Base-by-base conservation (phyloP, 306 rosid species). In the Fragaria nilgerrensis region DNA sequence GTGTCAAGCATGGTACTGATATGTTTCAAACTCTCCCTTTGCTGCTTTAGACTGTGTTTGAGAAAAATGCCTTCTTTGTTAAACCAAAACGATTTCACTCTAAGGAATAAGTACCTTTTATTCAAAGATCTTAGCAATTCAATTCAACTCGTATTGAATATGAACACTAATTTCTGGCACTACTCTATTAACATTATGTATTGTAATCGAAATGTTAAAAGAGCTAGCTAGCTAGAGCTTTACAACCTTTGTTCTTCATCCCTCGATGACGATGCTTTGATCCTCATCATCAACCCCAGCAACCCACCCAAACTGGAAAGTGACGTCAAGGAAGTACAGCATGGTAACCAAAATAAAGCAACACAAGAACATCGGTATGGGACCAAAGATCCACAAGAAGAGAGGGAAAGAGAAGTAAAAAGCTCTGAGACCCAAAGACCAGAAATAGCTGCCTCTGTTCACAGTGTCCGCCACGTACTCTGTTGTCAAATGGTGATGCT, bases 381-480 rank as follows among this genome's bases (percentile, higher is more conserved):
- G 93, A 1, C 99, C 99, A 72, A 95, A 90, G 59, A 92, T 86
- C 99, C 99, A 95, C 70, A 92, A 56, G 78, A 92, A 87, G 77
- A 92, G 53, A 81, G 99, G 97, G 53, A 92, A 85, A 5, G 97
- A 95, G 70, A 95, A 91, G 88, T 92, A 92, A 72, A 92, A 90
- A 16, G 99, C 97, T 2, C 97, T 81, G 84, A 95, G 79, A 0
- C 99, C 97, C 13, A 95, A 73, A 8, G 97, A 92, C 96, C 97
- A 89, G 80, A 92, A 95, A 39, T 89, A 91, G 82, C 97, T 84
- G 9, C 97, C 99, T 39, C 89, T 75, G 49, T 89, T 95, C n/a
- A 92, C 90, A 3, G 85, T 85, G 19, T 44, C 7, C 6, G 97
- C 92, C 1, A 92, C 97, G n/a, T 90, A 89, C 29, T 95, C 97